Evolutionary conservation across 257 asterid species (phyloP).

Genomic region (Leptodermis oblonga): DNA sequence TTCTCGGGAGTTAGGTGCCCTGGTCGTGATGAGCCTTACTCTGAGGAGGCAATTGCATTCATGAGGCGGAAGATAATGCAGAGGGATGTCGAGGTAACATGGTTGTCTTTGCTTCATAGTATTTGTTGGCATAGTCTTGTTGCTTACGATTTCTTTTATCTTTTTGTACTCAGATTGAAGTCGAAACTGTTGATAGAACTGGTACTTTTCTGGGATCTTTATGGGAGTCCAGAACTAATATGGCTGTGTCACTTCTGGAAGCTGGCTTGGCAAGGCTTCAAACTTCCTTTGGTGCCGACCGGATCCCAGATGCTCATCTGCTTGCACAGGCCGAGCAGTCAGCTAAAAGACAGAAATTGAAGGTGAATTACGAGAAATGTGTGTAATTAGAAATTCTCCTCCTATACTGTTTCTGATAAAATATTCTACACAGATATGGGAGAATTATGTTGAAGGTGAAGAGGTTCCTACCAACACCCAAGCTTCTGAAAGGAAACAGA

Average conservation of each 20-base stretch:
- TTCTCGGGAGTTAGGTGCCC: constrained; percentile 98
- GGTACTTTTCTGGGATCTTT: constrained; percentile 94
- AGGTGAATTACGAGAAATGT: constrained; percentile 42
- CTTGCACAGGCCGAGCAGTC: constrained; percentile 86
- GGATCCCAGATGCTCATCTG: constrained; percentile 84
- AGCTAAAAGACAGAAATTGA: constrained; percentile 87
- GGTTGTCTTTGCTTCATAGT: constrained; percentile 4
- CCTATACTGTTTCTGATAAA: background rate
- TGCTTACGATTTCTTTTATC: constrained; percentile 11
- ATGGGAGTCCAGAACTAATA: constrained; percentile 80
- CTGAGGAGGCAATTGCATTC: constrained; percentile 94
- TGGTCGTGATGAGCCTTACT: constrained; percentile 85
- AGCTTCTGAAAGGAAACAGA: constrained; percentile 25
- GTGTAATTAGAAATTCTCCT: background rate
- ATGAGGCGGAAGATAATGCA: constrained; percentile 99
- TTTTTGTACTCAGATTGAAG: constrained; percentile 59
- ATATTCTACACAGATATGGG: constrained; percentile 27
- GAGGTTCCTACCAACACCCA: constrained; percentile 21
- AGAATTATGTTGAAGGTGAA: constrained; percentile 32
- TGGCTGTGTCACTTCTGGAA: constrained; percentile 75
- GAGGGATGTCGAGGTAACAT: constrained; percentile 92
- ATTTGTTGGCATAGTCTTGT: background rate
- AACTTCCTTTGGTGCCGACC: constrained; percentile 71
- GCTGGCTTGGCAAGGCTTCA: constrained; percentile 96
- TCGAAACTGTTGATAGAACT: constrained; percentile 92